Percentiles rank a stretch among this genome's conserved stretches.
phyloP scores from a whole-genome alignment of 129 eudicot species.

The Tanacetum coccineum region DNA sequence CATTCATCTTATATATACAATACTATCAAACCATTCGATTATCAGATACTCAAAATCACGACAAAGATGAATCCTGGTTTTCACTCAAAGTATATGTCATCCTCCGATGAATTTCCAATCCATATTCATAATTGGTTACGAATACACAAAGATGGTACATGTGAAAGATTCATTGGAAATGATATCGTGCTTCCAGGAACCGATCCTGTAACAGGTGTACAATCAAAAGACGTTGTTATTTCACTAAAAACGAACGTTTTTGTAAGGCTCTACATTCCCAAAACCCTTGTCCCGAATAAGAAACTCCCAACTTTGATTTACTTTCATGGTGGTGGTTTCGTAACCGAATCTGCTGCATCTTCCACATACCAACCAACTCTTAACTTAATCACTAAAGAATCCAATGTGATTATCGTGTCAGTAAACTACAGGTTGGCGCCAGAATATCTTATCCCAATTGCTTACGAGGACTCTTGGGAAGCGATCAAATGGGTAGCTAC shows the following conservation, averaged over 20 bases:
- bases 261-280: conserved; percentile 16
- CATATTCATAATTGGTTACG: conserved; percentile 15
- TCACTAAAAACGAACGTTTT: background rate
- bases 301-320: conserved; percentile 34
- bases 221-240: conserved; percentile 6
- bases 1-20: too few relatives aligned
- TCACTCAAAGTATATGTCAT: conserved; percentile 10
- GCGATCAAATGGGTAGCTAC: conserved; percentile 45
- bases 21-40: too few relatives aligned
- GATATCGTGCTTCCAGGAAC: background rate
- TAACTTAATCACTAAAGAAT: conserved; percentile 24
- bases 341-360: conserved; percentile 29
- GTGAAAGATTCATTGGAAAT: conserved; percentile 12
- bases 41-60: too few relatives aligned
- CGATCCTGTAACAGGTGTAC: conserved; percentile 4
- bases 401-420: conserved; percentile 27
- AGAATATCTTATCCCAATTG: conserved; percentile 30
- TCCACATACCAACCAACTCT: conserved; percentile 27
- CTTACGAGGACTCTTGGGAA: conserved; percentile 42
- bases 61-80: background rate
- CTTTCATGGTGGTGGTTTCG: conserved; percentile 45
- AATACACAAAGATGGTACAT: conserved; percentile 10
- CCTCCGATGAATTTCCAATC: background rate
- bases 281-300: background rate
- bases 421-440: conserved; percentile 48